phyloP scores from a whole-genome alignment of 345 rosid genomes.

The Sapria himalayana region DNA sequence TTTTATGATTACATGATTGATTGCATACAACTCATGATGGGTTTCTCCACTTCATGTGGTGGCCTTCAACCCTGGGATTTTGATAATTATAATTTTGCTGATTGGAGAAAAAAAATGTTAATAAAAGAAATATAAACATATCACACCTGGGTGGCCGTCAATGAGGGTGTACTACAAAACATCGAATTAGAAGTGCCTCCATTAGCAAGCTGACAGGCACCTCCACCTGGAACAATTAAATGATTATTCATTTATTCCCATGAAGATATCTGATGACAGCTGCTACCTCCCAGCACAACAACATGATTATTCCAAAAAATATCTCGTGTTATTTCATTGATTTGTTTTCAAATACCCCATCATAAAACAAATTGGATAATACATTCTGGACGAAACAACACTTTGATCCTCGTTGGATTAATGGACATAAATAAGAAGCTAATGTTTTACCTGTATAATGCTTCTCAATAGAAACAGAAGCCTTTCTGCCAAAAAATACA shows the following conservation, averaged over 20 bases:
- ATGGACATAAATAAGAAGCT: constrained; percentile 21
- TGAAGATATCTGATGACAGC: too few relatives aligned
- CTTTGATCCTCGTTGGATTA: constrained; percentile 36
- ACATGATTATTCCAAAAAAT: constrained; percentile 45
- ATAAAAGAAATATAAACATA: too few relatives aligned
- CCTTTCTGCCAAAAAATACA: constrained; percentile 74
- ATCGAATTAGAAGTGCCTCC: constrained; percentile 48
- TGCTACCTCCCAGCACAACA: too few relatives aligned
- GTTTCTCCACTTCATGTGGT: too few relatives aligned
- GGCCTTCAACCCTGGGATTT: too few relatives aligned
- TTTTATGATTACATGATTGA: too few relatives aligned
- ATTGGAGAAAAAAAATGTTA: too few relatives aligned
- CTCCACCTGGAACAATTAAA: constrained; percentile 18
- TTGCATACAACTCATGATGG: too few relatives aligned
- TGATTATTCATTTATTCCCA: too few relatives aligned
- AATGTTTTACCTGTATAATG: constrained; percentile 35
- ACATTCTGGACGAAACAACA: constrained; percentile 20
- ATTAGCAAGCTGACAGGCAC: constrained; percentile 37
- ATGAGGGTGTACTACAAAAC: constrained; percentile 81
- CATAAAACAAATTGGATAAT: constrained; percentile 36
- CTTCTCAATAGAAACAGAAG: constrained; percentile 68
- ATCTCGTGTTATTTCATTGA: constrained; percentile 58
- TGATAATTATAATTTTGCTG: too few relatives aligned
- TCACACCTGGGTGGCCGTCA: constrained; percentile 61
- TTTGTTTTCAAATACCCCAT: constrained; percentile 46